Base-by-base conservation (phyloP, 768 basidiomycete species). In the Lentinula sp. region DNA sequence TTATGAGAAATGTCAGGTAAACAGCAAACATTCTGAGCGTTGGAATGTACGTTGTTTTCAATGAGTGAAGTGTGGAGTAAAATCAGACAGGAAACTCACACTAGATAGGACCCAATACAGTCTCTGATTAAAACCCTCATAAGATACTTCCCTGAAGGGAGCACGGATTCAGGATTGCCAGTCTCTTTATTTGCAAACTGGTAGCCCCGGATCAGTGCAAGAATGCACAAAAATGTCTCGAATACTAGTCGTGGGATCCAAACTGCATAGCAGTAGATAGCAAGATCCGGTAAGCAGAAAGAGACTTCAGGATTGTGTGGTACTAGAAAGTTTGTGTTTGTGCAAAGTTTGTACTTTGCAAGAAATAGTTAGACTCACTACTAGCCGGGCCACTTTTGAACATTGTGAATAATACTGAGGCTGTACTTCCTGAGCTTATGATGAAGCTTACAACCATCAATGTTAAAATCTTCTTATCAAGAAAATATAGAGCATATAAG, bases 181-280 rank as follows among this genome's bases (percentile, higher is more conserved):
- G 78, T 78, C 5, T 77, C 76, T 0, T 32, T 8, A 11, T 52
- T 43, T 43, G 42, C 42, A 43, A 43, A 16, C 59, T 78, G 75
- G 62, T 81, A 76, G 0, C 81, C 84, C 55, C 78, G 76, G 58
- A 74, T 70, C 21, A 85, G 64, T 5, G 84, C 83, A 43, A 85
- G 68, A 4, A 63, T 65, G 61, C 84, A 85, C 0, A 86, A 73
- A 1, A 84, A 65, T 60, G 70, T 76, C 65, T 86, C 85, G 39
- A 80, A 84, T 2, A 72, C 66, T 10, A 87, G 72, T 65, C 84
- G 75, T 1, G 85, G 85, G 46, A 86, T 78, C 85, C 85, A 87
- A 69, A 84, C 84, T n/a, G 76, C 71, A 65, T 76, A 85, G 67
- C 84, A 82, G 45, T 76, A 71, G 7, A 59, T 46, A 3, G 81